Base-by-base conservation (phyloP, 352 stramenopile species). In the Pythium guiyangense region DNA sequence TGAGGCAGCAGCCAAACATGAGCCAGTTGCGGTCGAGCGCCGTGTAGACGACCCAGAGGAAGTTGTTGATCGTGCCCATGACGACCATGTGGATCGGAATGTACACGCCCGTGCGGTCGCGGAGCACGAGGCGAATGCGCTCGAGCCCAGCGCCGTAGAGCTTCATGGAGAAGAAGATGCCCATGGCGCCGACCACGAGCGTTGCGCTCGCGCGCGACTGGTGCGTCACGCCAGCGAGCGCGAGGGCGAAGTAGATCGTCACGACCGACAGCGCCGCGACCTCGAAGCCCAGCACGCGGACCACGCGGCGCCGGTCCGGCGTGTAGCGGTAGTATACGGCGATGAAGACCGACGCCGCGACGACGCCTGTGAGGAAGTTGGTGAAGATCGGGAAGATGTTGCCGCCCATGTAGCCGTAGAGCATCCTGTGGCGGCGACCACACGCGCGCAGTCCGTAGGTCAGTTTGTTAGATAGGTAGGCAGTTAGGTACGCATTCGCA, bases 21-120 rank as follows among this genome's bases (percentile, higher is more conserved):
- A 64, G 42, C 59, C 51, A 61, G 40, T 64, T 61, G 51, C 22
- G 20, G 35, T 60, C 51, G 25, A 64, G 46, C 37, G 37, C 43
- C 20, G 59, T 61, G 46, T 64, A 60, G n/a, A 55, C 44, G n/a
- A 64, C 59, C 59, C 59, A 86, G 2, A 78, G 59, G 5, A 31
- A 58, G 56, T 77, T 82, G 65, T 80, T 86, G 47, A 72, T 54
- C 2, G 69, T 59, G 27, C 68, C 70, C 27, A 71, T 69, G 42
- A 77, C 43, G 15, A 81, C 68, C 63, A 87, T 74, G 49, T 77
- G 62, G 48, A 87, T 70, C 37, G 77, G 74, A 49, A 86, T 71
- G 65, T 79, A 84, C 17, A 71, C 63, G 20, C 57, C 74, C 17
- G 63, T 81, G 49, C 72, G 71, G 59, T 71, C 50, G 44, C 67